A percentile compares a stretch with the other conserved stretches of the same genome.
Evolutionary conservation across 345 rosid genomes (phyloP).

Genomic region (Anastatica hierochuntica): DNA sequence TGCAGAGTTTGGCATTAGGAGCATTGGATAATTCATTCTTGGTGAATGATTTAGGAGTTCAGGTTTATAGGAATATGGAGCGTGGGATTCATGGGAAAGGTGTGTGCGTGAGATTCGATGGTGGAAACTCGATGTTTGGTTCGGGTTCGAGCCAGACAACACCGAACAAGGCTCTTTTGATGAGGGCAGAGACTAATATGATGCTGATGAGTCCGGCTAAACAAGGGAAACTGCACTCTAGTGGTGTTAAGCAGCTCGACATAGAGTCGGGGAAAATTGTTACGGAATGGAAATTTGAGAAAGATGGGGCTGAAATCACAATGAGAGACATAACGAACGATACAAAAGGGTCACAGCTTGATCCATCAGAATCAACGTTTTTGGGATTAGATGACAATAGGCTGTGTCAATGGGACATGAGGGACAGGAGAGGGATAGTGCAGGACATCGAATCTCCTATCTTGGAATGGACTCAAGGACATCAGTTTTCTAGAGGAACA

Average conservation of each 20-base stretch:
- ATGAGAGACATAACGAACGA: conserved; percentile 90
- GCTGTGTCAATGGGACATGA: conserved; percentile 97
- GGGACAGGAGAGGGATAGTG: conserved; percentile 74
- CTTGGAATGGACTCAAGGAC: conserved; percentile 86
- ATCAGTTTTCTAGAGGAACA: conserved; percentile 89
- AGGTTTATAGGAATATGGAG: conserved; percentile 61
- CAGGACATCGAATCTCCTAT: conserved; percentile 68
- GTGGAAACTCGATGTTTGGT: conserved; percentile 28
- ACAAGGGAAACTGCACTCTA: conserved; percentile 57
- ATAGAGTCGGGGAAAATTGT: conserved; percentile 86
- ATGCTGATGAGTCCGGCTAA: conserved; percentile 88
- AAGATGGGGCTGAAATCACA: conserved; percentile 73
- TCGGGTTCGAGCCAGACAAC: conserved; percentile 31
- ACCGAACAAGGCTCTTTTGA: conserved; percentile 73
- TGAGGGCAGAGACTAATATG: conserved; percentile 95
- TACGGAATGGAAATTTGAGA: conserved; percentile 83
- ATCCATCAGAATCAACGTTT: conserved; percentile 87
- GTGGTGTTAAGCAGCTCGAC: conserved; percentile 76
- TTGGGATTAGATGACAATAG: conserved; percentile 90
- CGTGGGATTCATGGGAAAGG: conserved; percentile 84
- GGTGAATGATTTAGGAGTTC: conserved; percentile 83
- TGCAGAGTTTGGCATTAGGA: conserved; percentile 77
- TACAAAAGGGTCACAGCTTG: conserved; percentile 76
- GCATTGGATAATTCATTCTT: conserved; percentile 86
- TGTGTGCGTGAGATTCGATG: conserved; percentile 47